These are phyloP conservation scores for Diaporthe humulicola DNA, from an alignment of 2,329 filamentous ascomycete genomes.

Conservation along the genomic window DNA sequence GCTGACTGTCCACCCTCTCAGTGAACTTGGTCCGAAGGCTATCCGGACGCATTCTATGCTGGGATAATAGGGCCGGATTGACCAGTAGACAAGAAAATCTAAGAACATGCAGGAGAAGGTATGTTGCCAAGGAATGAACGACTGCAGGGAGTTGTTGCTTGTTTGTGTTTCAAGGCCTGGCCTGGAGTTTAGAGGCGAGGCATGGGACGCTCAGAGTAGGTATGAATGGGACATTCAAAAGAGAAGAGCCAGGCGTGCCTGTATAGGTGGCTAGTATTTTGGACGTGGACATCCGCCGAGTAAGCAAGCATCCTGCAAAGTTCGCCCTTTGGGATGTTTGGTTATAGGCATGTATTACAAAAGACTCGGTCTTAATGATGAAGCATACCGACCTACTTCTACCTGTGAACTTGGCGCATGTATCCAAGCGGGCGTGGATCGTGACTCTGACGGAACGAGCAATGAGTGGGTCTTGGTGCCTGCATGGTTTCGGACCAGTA, in stretches of 20 bases:
- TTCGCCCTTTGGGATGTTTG: not conserved
- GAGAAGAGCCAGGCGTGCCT: conserved; percentile 14
- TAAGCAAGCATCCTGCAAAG: conserved; percentile 5
- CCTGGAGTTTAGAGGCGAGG: conserved; percentile 29
- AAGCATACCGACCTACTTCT: not conserved
- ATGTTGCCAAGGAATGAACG: not conserved
- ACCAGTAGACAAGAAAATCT: not conserved
- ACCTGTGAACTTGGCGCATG: not conserved
- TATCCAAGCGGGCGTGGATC: too few relatives aligned
- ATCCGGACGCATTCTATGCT: conserved; percentile 68
- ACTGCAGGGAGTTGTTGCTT: conserved; percentile 22
- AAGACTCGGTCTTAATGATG: conserved; percentile 15
- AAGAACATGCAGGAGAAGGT: not conserved
- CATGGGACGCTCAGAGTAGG: conserved; percentile 1
- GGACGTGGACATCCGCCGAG: not conserved
- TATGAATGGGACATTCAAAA: conserved; percentile 10
- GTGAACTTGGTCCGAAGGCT: conserved; percentile 67
- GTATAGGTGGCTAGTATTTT: conserved; percentile 7
- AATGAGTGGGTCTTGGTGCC: not conserved
- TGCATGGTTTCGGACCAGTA: not conserved
- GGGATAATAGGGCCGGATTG: conserved; percentile 46
- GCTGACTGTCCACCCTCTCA: conserved; percentile 46
- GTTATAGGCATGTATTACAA: conserved; percentile 5
- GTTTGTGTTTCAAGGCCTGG: conserved; percentile 17
- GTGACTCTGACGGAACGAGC: too few relatives aligned